Evolutionary conservation across 257 asterid genomes (phyloP), one percentile per base, ranked within the genome.

Genomic region (Solanum tarijense): DNA sequence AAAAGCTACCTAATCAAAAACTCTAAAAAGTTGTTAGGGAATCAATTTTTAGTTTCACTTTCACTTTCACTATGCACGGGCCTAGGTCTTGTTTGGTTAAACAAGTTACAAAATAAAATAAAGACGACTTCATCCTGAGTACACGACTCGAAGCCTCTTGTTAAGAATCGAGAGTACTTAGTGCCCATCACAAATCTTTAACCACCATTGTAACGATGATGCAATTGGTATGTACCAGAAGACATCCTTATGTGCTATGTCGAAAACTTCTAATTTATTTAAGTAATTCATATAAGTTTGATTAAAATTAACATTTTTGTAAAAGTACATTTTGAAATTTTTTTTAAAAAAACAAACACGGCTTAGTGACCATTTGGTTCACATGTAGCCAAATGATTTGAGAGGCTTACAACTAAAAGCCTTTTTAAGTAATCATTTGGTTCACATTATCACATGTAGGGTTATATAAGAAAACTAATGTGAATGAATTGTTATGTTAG

Each of bases 31-130:
- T 36, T 78, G 84, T 16, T 29, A 46, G 41, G 85, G 85, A 81
- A 81, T 81, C 85, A 81, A 81, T 46, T 81, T 74, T 81, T 27
- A 81, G 85, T 16, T 46, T 81, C 85, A 43, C 85, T 81, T 38
- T 75, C 83, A 75, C 55, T 75, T 81, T 81, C 85, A 81, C 85
- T 81, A 81, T 81, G 85, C 85, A 81, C 69, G 85, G 68, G 14
- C n/a, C 5, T 9, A 16, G 1, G 41, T 5, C 39, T 29, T 81
- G 69, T 48, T 81, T 18, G 65, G 65, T 52, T 52, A 52, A 52
- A 2, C 62, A 52, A 52, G 1, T 52, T 18, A 52, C 62, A 6
- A 52, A 52, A 16, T 14, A 5, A 52, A 48, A 48, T 0, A 16
- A 48, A 14, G 1, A 14, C 52, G 18, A 43, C 18, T 12, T 12